These are phyloP conservation scores for Polychytrium aggregatum DNA, from an alignment of 192 early-diverging fungal genomes.

Conservation along the genomic window DNA sequence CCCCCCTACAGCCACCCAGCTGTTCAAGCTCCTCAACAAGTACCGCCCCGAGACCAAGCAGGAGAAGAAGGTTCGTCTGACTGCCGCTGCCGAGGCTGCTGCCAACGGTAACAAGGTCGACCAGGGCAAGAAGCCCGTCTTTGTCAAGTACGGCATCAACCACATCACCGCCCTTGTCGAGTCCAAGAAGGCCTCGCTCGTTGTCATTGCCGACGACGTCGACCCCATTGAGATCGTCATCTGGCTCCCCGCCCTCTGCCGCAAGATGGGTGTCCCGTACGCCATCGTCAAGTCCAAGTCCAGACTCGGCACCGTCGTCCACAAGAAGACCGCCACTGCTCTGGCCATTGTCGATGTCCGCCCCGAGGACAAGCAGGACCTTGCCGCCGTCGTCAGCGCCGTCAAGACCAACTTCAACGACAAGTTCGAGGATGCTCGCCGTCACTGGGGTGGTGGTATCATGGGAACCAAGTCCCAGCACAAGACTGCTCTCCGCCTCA, in stretches of 20 bases:
- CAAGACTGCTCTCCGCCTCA: constrained; percentile 67
- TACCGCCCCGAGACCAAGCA: constrained; percentile 97
- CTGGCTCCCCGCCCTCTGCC: constrained; percentile 98
- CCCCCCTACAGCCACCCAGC: constrained; percentile 60
- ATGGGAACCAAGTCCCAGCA: constrained; percentile 88
- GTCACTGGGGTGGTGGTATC: constrained; percentile 97
- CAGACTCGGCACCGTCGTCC: constrained; percentile 95
- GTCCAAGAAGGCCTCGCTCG: constrained; percentile 97
- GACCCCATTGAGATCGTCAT: constrained; percentile 99
- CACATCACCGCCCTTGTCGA: constrained; percentile 97
- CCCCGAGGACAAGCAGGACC: constrained; percentile 89
- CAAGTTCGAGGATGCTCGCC: constrained; percentile 84
- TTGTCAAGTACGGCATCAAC: constrained; percentile 99
- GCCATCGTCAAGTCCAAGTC: constrained; percentile 98
- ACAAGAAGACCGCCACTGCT: constrained; percentile 99
- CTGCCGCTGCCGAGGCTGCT: constrained; percentile 75
- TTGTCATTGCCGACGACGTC: constrained; percentile 98
- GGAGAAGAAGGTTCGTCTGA: constrained; percentile 93
- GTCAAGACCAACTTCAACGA: constrained; percentile 95
- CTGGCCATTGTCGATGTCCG: constrained; percentile 87
- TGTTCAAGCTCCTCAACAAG: constrained; percentile 98
- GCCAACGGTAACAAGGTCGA: constrained; percentile 81
- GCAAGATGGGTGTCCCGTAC: constrained; percentile 99
- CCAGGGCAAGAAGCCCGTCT: constrained; percentile 81
- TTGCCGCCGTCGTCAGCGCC: constrained; percentile 75